These are phyloP conservation scores for barley (Hordeum vulgare) DNA, from an alignment of 176 grass and related monocot genomes.

Conservation along the genomic window MorexV3_pseudomolecules_assembly NC_058522.1:426987757-426988256, in stretches of 20 bases:
- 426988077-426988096: not conserved
- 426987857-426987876: not conserved
- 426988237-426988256: not conserved
- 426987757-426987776: too few species aligned
- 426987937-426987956: too few species aligned
- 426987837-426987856: not conserved
- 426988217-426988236: slow-evolving; percentile 15
- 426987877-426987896: not conserved
- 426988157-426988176: not conserved
- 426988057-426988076: not conserved
- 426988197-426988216: not conserved
- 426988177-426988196: not conserved
- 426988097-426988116: not conserved
- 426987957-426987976: too few species aligned
- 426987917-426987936: not conserved
- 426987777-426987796: too few species aligned
- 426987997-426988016: not conserved
- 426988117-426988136: not conserved
- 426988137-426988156: not conserved
- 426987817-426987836: not conserved
- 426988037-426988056: not conserved
- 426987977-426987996: not conserved
- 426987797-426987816: not conserved
- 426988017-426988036: not conserved
- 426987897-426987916: not conserved